These are phyloP conservation scores for Metschnikowia anglica DNA, from an alignment of 805 yeast species.

Conservation along the genomic window DNA sequence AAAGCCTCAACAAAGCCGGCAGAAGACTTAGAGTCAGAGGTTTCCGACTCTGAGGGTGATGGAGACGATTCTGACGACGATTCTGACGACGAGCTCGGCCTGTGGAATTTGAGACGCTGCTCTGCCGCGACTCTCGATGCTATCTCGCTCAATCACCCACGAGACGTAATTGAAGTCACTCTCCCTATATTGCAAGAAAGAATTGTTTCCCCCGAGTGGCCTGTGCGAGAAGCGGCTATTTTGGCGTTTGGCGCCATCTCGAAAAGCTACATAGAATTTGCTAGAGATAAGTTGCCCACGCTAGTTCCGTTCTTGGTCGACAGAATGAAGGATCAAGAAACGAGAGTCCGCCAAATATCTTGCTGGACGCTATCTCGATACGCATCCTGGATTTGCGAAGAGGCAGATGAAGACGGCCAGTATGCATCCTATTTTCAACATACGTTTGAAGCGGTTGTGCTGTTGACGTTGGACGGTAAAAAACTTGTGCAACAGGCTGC, in stretches of 20 bases:
- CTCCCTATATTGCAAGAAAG: slow-evolving; percentile 75
- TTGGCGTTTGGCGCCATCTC: slow-evolving; percentile 95
- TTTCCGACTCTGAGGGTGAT: slow-evolving; percentile 21
- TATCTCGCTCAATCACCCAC: slow-evolving; percentile 66
- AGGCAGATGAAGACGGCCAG: slow-evolving; percentile 59
- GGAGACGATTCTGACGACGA: slow-evolving; percentile 52
- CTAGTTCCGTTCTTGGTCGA: slow-evolving; percentile 84
- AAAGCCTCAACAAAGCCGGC: slow-evolving; percentile 3
- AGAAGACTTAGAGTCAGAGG: slow-evolving; percentile 1
- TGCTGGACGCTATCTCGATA: slow-evolving; percentile 95
- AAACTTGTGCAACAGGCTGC: slow-evolving; percentile 96
- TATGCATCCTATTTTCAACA: slow-evolving; percentile 71
- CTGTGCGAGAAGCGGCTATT: slow-evolving; percentile 87
- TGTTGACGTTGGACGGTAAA: slow-evolving; percentile 74
- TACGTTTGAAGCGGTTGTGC: slow-evolving; percentile 72
- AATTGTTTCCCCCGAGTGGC: slow-evolving; percentile 76
- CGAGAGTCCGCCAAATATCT: slow-evolving; percentile 86
- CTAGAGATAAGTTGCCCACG: slow-evolving; percentile 70
- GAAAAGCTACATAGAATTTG: slow-evolving; percentile 76
- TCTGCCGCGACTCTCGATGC: slow-evolving; percentile 91
- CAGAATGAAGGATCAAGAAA: slow-evolving; percentile 68
- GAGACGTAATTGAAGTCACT: slow-evolving; percentile 60
- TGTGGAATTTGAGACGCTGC: slow-evolving; percentile 92
- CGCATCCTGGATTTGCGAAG: slow-evolving; percentile 75
- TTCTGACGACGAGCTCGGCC: slow-evolving; percentile 67